A percentile compares a stretch with the other conserved stretches of the same genome.
phyloP scores from a whole-genome alignment of 345 rosid genomes.

The Hirschfeldia incana region DNA sequence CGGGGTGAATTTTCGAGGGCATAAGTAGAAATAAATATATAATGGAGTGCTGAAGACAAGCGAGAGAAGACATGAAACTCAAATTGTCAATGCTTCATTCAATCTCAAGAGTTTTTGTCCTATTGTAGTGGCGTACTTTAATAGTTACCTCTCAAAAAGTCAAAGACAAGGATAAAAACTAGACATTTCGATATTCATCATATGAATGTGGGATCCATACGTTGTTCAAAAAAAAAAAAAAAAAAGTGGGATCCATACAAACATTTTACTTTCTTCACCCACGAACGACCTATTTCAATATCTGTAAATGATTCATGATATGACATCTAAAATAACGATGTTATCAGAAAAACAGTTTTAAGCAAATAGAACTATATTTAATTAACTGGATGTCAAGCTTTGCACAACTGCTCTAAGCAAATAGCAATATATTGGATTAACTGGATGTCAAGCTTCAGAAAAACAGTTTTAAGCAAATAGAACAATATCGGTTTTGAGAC shows the following conservation, averaged over 20 bases:
- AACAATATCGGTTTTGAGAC: too few species aligned
- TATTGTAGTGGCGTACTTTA: constrained; percentile 21
- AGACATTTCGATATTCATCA: constrained; percentile 3
- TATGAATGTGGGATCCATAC: neutral
- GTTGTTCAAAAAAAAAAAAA: too few species aligned
- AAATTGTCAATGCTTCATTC: constrained; percentile 28
- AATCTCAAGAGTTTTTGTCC: constrained; percentile 18
- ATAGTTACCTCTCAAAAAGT: constrained; percentile 20
- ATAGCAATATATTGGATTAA: too few species aligned
- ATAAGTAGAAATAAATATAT: constrained; percentile 4
- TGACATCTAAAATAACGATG: neutral
- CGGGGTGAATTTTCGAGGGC: neutral
- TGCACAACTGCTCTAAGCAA: too few species aligned
- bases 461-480: too few species aligned
- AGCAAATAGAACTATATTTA: neutral
- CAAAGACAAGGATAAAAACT: constrained; percentile 28
- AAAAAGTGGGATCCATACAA: neutral
- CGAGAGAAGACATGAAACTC: constrained; percentile 12
- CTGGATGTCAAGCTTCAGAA: too few species aligned
- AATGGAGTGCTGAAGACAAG: constrained; percentile 26
- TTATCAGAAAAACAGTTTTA: neutral
- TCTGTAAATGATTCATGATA: neutral
- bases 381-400: neutral
- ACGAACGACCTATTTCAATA: constrained; percentile 12
- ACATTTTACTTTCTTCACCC: constrained; percentile 11